Base-by-base conservation (phyloP, 441 rosid genomes). In the Corymbia calophylla region DNA sequence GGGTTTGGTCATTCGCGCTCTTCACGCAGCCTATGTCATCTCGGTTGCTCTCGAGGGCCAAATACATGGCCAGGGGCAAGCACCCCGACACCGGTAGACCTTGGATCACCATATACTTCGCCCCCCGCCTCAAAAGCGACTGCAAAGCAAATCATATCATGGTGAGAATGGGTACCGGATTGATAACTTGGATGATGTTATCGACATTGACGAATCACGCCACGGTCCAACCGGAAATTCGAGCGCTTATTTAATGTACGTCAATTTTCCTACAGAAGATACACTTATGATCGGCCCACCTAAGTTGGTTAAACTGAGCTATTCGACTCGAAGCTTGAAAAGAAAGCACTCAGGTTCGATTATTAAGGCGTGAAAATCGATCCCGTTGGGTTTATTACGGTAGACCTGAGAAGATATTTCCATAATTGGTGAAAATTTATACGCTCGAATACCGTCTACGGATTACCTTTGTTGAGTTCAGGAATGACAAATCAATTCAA, bases 81-180 rank as follows among this genome's bases (percentile, higher is more conserved):
- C 98, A 98, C n/a, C 99, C 99, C 16, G 96, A 82, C 15, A 95
- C 86, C 2, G 99, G 99, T 68, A 95, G 95, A 51, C 97, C 95
- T 95, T 98, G 97, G 4, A 98, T 97, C 51, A 96, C 93, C 86
- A 98, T 90, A 91, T 95, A 90, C 87, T 93, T 96, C 89, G 94
- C 98, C 12, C 99, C 99, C 91, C 93, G 96, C 66, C 91, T 92
- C 92, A 98, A 90, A 92, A 98, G 49, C 39, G 91, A 91, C 99
- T 98, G 95, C 91, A 93, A 48, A 89, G 2, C 53, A 21, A 44
- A 54, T 54, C 39, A 55, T n/a, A 32, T 44, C 53, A 0, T 7
- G 84, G 84, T 23, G 51, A 39, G 23, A 58, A 73, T 1, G 17
- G 51, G 51, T 6, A 7, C 12, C n/a, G 4, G 19, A 8, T n/a